Conservation (phyloP, 306 rosid genomes). For the Potentilla sterilis region DNA sequence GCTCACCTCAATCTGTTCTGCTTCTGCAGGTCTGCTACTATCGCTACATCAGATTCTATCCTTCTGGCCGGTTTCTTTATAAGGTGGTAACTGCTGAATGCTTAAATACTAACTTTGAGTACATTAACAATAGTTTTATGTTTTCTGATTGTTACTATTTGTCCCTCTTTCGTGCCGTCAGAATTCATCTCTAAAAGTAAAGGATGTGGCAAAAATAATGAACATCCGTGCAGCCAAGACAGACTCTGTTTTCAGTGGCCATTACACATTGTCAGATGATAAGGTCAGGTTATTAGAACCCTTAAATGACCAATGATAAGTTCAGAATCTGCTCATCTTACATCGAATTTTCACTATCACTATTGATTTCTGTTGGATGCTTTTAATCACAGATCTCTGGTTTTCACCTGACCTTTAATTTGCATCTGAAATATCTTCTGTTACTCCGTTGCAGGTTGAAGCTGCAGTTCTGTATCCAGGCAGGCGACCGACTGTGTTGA, state of each 20-base stretch:
- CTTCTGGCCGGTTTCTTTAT: constrained; percentile 87
- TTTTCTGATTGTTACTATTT: constrained; percentile 25
- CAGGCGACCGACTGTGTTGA: constrained; percentile 78
- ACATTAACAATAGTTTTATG: background rate
- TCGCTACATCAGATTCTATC: constrained; percentile 82
- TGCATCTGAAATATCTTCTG: constrained; percentile 28
- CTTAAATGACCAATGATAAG: background rate
- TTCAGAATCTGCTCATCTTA: background rate
- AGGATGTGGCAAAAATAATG: constrained; percentile 85
- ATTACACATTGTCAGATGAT: constrained; percentile 82
- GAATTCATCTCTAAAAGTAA: constrained; percentile 90
- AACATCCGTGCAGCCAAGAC: constrained; percentile 69
- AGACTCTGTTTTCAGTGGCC: constrained; percentile 68
- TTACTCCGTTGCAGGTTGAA: constrained; percentile 63
- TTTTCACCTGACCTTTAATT: constrained; percentile 1
- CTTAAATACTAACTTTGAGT: constrained; percentile 12
- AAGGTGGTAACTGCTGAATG: constrained; percentile 49
- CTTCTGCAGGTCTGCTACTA: constrained; percentile 84
- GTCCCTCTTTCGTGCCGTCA: constrained; percentile 30
- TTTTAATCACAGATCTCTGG: background rate
- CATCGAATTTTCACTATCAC: constrained; percentile 6
- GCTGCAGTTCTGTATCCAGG: constrained; percentile 95
- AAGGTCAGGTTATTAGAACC: constrained; percentile 46
- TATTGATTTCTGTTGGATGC: background rate
- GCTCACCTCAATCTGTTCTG: constrained; percentile 7